Base-by-base conservation (phyloP, 805 yeast genomes). In the Wickerhamiella australiensis region DNA sequence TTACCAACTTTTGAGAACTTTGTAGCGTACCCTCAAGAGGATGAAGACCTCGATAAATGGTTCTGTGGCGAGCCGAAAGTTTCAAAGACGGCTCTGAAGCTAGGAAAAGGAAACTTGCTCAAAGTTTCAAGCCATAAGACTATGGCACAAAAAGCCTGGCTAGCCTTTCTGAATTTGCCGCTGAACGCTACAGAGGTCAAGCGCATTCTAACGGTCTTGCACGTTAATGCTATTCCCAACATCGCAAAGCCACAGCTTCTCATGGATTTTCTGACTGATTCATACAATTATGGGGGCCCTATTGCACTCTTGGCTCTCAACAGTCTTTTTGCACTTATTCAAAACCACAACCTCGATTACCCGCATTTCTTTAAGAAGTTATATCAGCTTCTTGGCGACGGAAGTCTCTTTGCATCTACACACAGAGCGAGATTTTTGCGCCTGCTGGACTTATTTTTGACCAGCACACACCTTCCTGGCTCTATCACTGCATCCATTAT, bases 261-360 rank as follows among this genome's bases (percentile, higher is more conserved):
- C 42, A 88, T 92, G 96, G 98, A 90, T 68, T 92, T 90, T 62
- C 70, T 90, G 52, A 86, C 96, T 0, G 94, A 85, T 53, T 80
- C 94, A 2, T 88, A 86, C 61, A 73, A 83, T 56, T 67, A 74
- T 47, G 70, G 77, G 42, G 79, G 77, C 3, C 72, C 81, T 5
- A 69, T 81, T 12, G 82, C 88, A 15, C 76, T 90, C 41, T 67
- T 92, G 48, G 81, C 97, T 1, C 72, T 90, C 57, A 90, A 87
- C 64, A 94, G 96, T 9, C 69, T 90, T 47, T 90, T 86, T 66
- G 86, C 79, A 59, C 71, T 90, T 52, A 90, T 90, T 80, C 84
- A 77, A 59, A 71, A 73, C 50, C 78, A 77, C 64, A 88, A 88
- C 61, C 71, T 90, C 57, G 97, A 90, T 60, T 90, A 90, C 63